Base-by-base conservation (phyloP, 768 basidiomycete genomes). In the Tylopilus sp. region DNA sequence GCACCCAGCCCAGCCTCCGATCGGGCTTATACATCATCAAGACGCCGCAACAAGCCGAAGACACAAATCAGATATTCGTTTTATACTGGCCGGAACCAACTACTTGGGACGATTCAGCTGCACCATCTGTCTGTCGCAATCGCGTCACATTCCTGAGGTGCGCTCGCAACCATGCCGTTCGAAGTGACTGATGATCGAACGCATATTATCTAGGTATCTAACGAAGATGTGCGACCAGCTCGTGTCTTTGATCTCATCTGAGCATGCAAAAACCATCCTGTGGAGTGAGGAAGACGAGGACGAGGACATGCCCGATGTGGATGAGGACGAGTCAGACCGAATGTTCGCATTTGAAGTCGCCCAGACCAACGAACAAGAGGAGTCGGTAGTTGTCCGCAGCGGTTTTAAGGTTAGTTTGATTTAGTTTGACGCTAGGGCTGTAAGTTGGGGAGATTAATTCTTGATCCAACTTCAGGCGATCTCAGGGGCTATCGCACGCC, bases 131-230 rank as follows among this genome's bases (percentile, higher is more conserved):
- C 41, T 59, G 70, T 23, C 73, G 76, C 3, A 85, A 83, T 64
- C 72, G 83, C 7, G 68, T 77, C 3, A 81, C 81, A 0, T 85
- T 85, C 56, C 82, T 85, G 80, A 67, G 82, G 83, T 79, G 64
- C 36, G 65, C 49, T 7, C 6, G 6, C 1, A 23, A 48, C 1
- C 11, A 30, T 6, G 9, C 3, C 11, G 7, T 22, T 21, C 1
- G 21, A 36, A 13, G 2, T 7, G 20, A 35, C 1, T 2, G 7
- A 12, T 1, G 7, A 18, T 18, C 1, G 3, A 23, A 21, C 12
- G 3, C 5, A 18, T 42, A 0, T 40, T 12, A 11, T 4, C 6
- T 30, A 84, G 83, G 43, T 85, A 85, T 56, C 74, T 85, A 11
- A 81, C 73, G 3, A 81, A 81, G 65, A 71, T 84, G 35, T 68